Conservation (phyloP, 495 filamentous ascomycete genomes). For the Penicillium subrubescens region DNA sequence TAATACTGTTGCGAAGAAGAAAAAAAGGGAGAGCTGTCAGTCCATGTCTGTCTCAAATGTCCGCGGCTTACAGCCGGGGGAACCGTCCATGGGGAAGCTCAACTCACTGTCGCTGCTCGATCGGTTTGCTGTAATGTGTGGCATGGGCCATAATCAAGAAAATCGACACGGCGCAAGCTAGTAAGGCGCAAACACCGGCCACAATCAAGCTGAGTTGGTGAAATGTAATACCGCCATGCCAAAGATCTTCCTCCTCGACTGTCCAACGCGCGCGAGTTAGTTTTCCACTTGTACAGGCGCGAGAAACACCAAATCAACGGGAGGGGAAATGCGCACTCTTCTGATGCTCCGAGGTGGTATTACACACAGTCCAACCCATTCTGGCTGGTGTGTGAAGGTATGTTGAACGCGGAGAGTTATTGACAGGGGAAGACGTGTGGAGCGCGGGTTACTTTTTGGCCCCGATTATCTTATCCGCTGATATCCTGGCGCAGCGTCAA, state of each 20-base stretch:
- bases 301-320: background rate
- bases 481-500: conserved; percentile 25
- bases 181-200: conserved; percentile 48
- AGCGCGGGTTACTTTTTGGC: conserved; percentile 9
- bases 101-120: conserved; percentile 79
- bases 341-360: conserved; percentile 48
- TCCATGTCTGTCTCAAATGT: background rate
- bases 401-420: background rate
- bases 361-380: conserved; percentile 55
- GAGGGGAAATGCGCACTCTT: conserved; percentile 37
- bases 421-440: conserved; percentile 15
- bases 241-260: conserved; percentile 47
- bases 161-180: conserved; percentile 45
- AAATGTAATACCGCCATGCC: conserved; percentile 52
- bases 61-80: background rate
- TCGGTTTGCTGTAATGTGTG: conserved; percentile 77
- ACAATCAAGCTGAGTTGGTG: conserved; percentile 51
- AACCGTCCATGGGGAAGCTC: background rate
- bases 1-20: conserved; percentile 60
- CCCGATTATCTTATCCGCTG: conserved; percentile 27
- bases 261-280: conserved; percentile 16
- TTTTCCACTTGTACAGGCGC: background rate
- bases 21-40: conserved; percentile 14
- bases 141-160: conserved; percentile 75
- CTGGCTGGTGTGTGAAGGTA: conserved; percentile 22